Conservation (phyloP, 805 yeast species). For the Scheffersomyces spartinae region DNA sequence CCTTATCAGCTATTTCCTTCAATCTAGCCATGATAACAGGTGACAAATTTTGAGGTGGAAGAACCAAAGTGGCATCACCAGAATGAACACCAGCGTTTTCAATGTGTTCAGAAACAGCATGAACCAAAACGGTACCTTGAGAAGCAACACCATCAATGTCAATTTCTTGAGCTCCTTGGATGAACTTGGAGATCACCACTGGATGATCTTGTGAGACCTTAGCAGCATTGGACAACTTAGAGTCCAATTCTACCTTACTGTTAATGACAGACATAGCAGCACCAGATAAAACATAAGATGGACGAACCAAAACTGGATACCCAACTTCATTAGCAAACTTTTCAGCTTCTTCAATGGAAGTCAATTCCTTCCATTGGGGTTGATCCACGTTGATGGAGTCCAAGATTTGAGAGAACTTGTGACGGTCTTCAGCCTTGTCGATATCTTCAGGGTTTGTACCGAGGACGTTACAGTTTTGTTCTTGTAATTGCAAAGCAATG, state of each 20-base stretch:
- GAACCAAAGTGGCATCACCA: constrained; percentile 92
- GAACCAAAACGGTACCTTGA: constrained; percentile 80
- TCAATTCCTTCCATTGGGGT: constrained; percentile 95
- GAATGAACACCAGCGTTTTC: constrained; percentile 99
- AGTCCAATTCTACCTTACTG: constrained; percentile 65
- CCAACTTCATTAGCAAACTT: constrained; percentile 76
- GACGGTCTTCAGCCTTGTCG: constrained; percentile 97
- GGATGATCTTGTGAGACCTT: constrained; percentile 94
- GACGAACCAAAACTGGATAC: constrained; percentile 94
- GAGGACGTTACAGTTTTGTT: constrained; percentile 74
- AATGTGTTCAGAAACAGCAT: constrained; percentile 94
- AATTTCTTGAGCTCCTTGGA: constrained; percentile 92
- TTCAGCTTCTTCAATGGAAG: constrained; percentile 78
- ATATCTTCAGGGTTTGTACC: constrained; percentile 94
- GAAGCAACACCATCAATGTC: constrained; percentile 95
- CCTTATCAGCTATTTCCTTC: constrained; percentile 84
- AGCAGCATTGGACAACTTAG: constrained; percentile 77
- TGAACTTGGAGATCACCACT: constrained; percentile 92
- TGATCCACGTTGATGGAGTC: constrained; percentile 92
- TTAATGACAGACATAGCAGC: constrained; percentile 97
- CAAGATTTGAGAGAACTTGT: constrained; percentile 88
- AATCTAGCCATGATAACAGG: constrained; percentile 58
- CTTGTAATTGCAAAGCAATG: constrained; percentile 77
- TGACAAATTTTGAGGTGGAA: constrained; percentile 80
- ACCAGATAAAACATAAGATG: constrained; percentile 93